phyloP scores from a whole-genome alignment of 2,329 filamentous ascomycete genomes.

The Xylariales sp. region DNA sequence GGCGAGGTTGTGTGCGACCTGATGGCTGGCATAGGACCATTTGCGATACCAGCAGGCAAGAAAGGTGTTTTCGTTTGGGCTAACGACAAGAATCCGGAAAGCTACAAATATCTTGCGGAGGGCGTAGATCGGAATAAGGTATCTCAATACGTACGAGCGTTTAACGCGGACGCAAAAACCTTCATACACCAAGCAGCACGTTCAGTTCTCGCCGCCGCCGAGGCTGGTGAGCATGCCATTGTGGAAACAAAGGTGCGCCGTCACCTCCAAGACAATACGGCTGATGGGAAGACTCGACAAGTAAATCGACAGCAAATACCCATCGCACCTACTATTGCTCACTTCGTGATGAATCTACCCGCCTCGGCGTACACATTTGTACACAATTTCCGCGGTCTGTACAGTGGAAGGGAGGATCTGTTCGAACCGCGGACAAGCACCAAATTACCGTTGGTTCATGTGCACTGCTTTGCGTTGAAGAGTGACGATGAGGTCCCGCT shows the following conservation, averaged over 20 bases:
- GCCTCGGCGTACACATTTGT: constrained; percentile 86
- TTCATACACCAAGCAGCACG: constrained; percentile 74
- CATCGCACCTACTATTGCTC: constrained; percentile 74
- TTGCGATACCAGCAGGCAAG: constrained; percentile 86
- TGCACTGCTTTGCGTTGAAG: constrained; percentile 91
- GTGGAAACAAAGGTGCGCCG: constrained; percentile 41
- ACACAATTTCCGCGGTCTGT: constrained; percentile 70
- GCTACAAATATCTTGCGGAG: constrained; percentile 66
- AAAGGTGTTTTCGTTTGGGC: constrained; percentile 91
- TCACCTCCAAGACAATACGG: constrained; percentile 24
- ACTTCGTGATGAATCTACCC: constrained; percentile 98
- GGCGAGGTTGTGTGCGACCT: constrained; percentile 93
- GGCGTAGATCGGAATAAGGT: constrained; percentile 77
- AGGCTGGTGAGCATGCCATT: constrained; percentile 48
- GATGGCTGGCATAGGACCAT: constrained; percentile 96
- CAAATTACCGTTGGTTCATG: constrained; percentile 77
- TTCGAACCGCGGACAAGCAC: constrained; percentile 57
- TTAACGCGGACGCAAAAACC: constrained; percentile 73
- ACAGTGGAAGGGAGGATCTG: constrained; percentile 63
- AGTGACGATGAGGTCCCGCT: constrained; percentile 66
- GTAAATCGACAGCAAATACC: constrained; percentile 29
- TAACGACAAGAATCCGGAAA: constrained; percentile 94
- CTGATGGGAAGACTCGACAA: constrained; percentile 28
- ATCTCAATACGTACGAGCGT: constrained; percentile 66
- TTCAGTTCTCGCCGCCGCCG: constrained; percentile 47